Conservation (phyloP, 306 rosid genomes). For the Macrotyloma uniflorum region DNA sequence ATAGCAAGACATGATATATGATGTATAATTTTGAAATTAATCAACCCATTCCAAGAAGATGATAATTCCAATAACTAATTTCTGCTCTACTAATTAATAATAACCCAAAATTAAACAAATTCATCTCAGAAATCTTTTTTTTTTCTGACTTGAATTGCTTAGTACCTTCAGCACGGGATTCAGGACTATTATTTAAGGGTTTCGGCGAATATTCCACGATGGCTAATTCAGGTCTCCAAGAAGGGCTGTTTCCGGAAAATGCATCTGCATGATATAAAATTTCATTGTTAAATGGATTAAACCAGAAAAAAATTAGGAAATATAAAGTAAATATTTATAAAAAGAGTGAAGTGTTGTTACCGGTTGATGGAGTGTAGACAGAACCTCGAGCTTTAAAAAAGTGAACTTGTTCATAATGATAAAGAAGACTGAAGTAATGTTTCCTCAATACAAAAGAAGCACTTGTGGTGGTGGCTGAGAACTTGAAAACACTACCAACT, state of each 20-base stretch:
- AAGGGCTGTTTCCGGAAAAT: conserved; percentile 55
- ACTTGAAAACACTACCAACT: conserved; percentile 80
- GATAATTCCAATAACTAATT: not conserved
- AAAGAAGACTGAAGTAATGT: conserved; percentile 81
- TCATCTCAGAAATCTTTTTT: not conserved
- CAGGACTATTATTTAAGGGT: conserved; percentile 36
- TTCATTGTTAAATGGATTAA: not conserved
- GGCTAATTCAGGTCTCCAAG: conserved; percentile 71
- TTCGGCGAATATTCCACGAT: conserved; percentile 75
- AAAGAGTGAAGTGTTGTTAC: conserved; percentile 30
- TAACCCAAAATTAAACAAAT: not conserved
- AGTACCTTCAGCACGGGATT: conserved; percentile 57
- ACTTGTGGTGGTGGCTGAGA: conserved; percentile 88
- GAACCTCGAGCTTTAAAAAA: conserved; percentile 72
- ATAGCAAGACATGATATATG: too few species aligned
- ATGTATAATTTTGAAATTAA: too few species aligned
- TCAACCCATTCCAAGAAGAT: not conserved
- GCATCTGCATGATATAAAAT: conserved; percentile 45
- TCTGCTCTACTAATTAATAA: not conserved
- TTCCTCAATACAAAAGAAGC: conserved; percentile 92
- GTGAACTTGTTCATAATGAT: conserved; percentile 88
- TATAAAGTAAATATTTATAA: too few species aligned
- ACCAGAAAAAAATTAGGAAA: too few species aligned
- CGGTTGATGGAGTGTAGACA: conserved; percentile 58
- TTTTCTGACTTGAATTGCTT: not conserved